A percentile compares a stretch with the other conserved stretches of the same genome.
These are phyloP conservation scores for Pisolithus sp. DNA, from an alignment of 768 basidiomycete genomes.

Conservation along the genomic window DNA sequence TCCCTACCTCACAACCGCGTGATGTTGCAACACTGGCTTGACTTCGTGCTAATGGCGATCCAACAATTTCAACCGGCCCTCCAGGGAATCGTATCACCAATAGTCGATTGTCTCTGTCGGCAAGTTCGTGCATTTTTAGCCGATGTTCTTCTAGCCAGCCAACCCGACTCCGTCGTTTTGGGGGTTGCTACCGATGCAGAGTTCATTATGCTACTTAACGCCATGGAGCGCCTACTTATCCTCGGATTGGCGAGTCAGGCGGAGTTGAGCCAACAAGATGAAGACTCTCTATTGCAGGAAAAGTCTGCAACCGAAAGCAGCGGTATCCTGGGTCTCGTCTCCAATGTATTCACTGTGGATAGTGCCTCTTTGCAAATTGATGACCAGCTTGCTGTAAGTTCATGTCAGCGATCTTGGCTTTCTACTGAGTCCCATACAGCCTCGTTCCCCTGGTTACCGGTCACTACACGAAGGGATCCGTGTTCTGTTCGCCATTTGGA, in stretches of 20 bases:
- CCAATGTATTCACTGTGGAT: slow-evolving; percentile 85
- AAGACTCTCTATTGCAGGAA: slow-evolving; percentile 48
- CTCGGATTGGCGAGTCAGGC: slow-evolving; percentile 59
- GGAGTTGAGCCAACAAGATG: slow-evolving; percentile 46
- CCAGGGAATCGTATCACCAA: slow-evolving; percentile 58
- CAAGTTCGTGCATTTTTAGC: slow-evolving; percentile 55
- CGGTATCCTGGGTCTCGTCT: slow-evolving; percentile 84
- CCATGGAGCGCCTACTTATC: slow-evolving; percentile 74
- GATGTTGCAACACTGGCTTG: slow-evolving; percentile 91
- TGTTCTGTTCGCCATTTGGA: slow-evolving; percentile 75
- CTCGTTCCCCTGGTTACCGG: slow-evolving; percentile 67
- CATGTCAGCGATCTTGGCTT: background rate
- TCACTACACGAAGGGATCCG: slow-evolving; percentile 77
- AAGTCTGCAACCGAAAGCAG: slow-evolving; percentile 48
- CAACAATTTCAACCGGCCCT: slow-evolving; percentile 76
- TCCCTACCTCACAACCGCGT: slow-evolving; percentile 61
- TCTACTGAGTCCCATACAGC: slow-evolving; percentile 25
- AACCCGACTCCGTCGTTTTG: slow-evolving; percentile 35
- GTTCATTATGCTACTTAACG: slow-evolving; percentile 76
- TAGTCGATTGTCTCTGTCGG: slow-evolving; percentile 73
- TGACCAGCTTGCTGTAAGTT: slow-evolving; percentile 54
- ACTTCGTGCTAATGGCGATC: slow-evolving; percentile 88
- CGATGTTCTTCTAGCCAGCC: slow-evolving; percentile 46
- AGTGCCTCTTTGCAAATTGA: slow-evolving; percentile 37
- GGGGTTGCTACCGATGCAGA: slow-evolving; percentile 70